Percentiles rank a stretch among this genome's conserved stretches.
Conservation (phyloP, 371 early-diverging fungal species). For the Rhizomucor miehei region DNA sequence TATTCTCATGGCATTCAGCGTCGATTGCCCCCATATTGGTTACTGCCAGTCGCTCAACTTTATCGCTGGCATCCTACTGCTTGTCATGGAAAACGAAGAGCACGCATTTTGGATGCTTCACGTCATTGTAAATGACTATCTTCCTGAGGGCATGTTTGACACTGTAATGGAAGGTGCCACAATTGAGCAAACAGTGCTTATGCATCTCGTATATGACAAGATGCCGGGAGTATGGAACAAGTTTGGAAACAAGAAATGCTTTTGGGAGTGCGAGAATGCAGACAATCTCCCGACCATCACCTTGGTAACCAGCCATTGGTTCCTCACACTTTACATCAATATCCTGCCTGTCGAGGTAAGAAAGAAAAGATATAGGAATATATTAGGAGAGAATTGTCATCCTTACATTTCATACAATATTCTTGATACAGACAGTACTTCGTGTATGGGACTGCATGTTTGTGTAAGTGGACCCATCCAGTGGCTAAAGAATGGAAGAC, state of each 20-base stretch:
- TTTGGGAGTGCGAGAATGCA: slow-evolving; percentile 48
- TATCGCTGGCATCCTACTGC: slow-evolving; percentile 70
- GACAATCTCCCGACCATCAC: slow-evolving; percentile 65
- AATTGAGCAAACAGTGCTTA: slow-evolving; percentile 71
- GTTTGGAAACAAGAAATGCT: slow-evolving; percentile 41
- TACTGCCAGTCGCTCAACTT: slow-evolving; percentile 85
- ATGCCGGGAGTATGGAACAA: slow-evolving; percentile 57
- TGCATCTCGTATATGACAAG: slow-evolving; percentile 55
- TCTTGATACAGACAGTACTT: slow-evolving; percentile 49
- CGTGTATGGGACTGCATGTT: slow-evolving; percentile 82
- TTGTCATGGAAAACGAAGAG: slow-evolving; percentile 59
- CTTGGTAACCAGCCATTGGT: slow-evolving; percentile 80
- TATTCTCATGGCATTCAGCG: slow-evolving; percentile 69
- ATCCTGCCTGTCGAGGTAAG: slow-evolving; percentile 69
- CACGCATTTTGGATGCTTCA: slow-evolving; percentile 80
- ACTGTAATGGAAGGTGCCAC: slow-evolving; percentile 70
- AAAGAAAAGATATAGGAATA: background rate
- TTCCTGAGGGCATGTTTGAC: slow-evolving; percentile 77
- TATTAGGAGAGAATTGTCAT: too few relatives aligned
- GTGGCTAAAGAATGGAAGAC: too few relatives aligned
- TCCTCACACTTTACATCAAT: slow-evolving; percentile 75
- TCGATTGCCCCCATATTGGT: slow-evolving; percentile 62
- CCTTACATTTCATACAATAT: background rate
- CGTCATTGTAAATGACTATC: slow-evolving; percentile 62
- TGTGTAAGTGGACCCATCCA: slow-evolving; percentile 62